Evolutionary conservation across 257 asterid genomes (phyloP), one percentile per base, ranked within the genome.

Genomic region (Cinchona pubescens): DNA sequence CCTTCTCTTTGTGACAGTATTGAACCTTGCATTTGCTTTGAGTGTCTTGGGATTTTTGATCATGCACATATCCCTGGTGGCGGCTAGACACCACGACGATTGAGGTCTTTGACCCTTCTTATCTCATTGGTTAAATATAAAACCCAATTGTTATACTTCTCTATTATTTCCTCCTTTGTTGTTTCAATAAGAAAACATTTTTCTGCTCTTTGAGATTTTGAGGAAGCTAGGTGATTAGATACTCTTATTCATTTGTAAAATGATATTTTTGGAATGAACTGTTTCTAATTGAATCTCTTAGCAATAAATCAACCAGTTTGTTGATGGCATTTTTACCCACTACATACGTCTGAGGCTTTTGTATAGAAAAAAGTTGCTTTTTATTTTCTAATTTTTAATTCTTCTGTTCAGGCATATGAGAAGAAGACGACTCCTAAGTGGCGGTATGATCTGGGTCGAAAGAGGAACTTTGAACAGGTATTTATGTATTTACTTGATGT

Each of bases 361-460:
- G 46, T 30, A 19, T 37, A 23, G 56, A 23, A 34, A 42, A n/a
- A 34, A 23, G 27, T 32, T 70, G 25, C 43, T 7, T 2, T 38
- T 68, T 56, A 51, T 53, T 42, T 45, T 49, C 69, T 48, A 66
- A 75, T 60, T 73, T 61, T 76, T 70, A 51, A 27, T 59, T 82
- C 67, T 69, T 60, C 56, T 76, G 34, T 86, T 68, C 83, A 95
- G 99, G 99, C 98, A 58, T 95, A 92, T 61, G 99, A 95, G 85
- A 95, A 92, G 89, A 91, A 85, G 79, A 85, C 94, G 29, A 75
- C 88, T 80, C 91, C 96, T 25, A 95, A 91, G 81, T 95, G 99
- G 99, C 96, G 94, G 30, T 95, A 92, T 86, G 99, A 95, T 86
- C 96, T 92, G 76, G 98, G 98, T 72, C 87, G 96, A 73, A 95